These are phyloP conservation scores for Talaromyces funiculosus DNA, from an alignment of 2,329 filamentous ascomycete species.

Conservation along the genomic window DNA sequence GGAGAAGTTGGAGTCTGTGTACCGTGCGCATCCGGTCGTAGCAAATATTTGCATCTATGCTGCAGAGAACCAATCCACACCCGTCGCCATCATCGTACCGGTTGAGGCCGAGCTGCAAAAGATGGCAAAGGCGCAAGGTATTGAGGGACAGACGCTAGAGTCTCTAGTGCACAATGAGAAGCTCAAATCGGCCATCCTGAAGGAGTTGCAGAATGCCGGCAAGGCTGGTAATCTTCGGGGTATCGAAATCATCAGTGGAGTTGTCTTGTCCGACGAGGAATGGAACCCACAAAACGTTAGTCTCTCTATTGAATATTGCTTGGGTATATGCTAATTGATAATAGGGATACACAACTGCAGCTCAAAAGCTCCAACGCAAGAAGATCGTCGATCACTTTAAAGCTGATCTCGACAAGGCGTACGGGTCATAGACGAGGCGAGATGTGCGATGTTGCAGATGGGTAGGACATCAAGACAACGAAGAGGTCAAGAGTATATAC, in stretches of 20 bases:
- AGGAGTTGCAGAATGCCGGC: slow-evolving; percentile 36
- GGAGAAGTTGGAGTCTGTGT: slow-evolving; percentile 90
- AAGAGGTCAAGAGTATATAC: too few species aligned
- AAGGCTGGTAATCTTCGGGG: slow-evolving; percentile 32
- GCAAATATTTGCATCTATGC: slow-evolving; percentile 85
- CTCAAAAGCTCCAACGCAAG: slow-evolving; percentile 68
- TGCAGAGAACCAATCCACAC: slow-evolving; percentile 66
- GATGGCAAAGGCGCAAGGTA: slow-evolving; percentile 51
- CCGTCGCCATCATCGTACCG: slow-evolving; percentile 73
- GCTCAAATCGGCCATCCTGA: slow-evolving; percentile 36
- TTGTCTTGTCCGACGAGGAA: slow-evolving; percentile 42
- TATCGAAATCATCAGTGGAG: slow-evolving; percentile 41
- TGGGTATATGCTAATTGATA: slow-evolving; percentile 23
- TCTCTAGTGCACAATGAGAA: slow-evolving; percentile 55
- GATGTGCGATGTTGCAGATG: neutral
- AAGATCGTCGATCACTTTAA: slow-evolving; percentile 59
- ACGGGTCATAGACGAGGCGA: slow-evolving; percentile 31
- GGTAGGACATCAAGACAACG: neutral
- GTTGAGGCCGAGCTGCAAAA: slow-evolving; percentile 53
- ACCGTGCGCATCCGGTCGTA: slow-evolving; percentile 72
- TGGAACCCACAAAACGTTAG: slow-evolving; percentile 41
- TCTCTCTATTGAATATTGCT: slow-evolving; percentile 6
- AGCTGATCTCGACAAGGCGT: slow-evolving; percentile 57
- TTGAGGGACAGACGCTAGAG: slow-evolving; percentile 60
- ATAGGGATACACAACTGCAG: slow-evolving; percentile 61